Conservation (phyloP, 176 grass and related monocot genomes). For the Tuctoria greenei region DNA sequence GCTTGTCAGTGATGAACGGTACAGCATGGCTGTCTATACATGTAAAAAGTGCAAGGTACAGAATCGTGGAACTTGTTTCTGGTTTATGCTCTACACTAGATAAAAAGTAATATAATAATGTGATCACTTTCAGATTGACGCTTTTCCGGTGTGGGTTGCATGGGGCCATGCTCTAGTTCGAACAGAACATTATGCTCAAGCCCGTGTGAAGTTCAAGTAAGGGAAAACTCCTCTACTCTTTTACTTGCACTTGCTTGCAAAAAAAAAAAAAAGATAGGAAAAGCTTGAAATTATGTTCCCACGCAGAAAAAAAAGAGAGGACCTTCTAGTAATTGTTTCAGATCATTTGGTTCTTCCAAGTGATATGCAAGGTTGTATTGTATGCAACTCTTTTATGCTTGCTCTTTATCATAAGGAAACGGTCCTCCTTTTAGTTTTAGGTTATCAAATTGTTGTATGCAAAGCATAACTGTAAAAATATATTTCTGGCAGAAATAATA, state of each 20-base stretch:
- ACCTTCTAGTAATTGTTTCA: slow-evolving; percentile 1
- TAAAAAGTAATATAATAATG: slow-evolving; percentile 22
- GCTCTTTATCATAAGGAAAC: slow-evolving; percentile 6
- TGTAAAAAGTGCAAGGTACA: slow-evolving; percentile 98
- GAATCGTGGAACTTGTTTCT: slow-evolving; percentile 27
- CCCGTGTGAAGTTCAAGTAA: slow-evolving; percentile 99
- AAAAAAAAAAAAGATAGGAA: background rate
- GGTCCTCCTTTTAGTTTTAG: background rate
- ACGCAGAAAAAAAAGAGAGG: slow-evolving; percentile 19
- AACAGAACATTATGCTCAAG: slow-evolving; percentile 96
- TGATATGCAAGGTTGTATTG: background rate
- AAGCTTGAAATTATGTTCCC: slow-evolving; percentile 16
- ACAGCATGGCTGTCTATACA: slow-evolving; percentile 99
- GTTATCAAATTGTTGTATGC: background rate
- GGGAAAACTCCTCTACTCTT: slow-evolving; percentile 27
- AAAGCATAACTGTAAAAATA: background rate
- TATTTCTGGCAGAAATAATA: background rate
- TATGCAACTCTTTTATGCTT: background rate
- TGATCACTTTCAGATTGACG: slow-evolving; percentile 69
- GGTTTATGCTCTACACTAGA: slow-evolving; percentile 24
- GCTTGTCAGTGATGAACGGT: slow-evolving; percentile 72
- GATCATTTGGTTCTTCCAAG: slow-evolving; percentile 27
- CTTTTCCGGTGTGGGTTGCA: slow-evolving; percentile 90
- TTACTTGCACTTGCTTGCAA: background rate
- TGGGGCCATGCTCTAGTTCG: slow-evolving; percentile 97